Evolutionary conservation across 225 moss, liverwort and hornwort genomes (phyloP), one percentile per base, ranked within the genome.

Genomic region (Pseudisothecium myosuroides): DNA sequence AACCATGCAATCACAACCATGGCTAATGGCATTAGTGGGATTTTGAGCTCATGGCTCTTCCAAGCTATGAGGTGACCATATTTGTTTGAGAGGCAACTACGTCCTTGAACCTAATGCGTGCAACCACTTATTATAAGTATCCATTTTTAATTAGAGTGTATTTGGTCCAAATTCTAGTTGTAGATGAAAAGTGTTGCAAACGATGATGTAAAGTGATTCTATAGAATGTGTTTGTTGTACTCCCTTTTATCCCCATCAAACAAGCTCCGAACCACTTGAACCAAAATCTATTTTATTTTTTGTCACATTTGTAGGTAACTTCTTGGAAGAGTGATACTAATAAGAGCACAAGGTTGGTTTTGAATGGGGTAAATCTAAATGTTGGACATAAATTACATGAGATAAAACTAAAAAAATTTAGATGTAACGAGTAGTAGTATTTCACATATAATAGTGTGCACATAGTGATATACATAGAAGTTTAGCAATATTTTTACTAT

Each of bases 71-170:
- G 1, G 45, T 73, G 29, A 2, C 0, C 28, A 45, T 45, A 43
- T 28, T 45, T 28, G 28, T 5, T 27, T 45, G 27, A 39, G 16
- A 17, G 2, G 8, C 17, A 43, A 28, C 12, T 10, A 16, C 9
- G 1, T 43, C 9, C 3, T 41, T 3, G 1, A 3, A 28, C 28
- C 27, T 43, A 5, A 72, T 26, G 15, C 3, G 0, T 2, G 1
- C 7, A 41, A 1, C 8, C 3, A 39, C 14, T 4, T 0, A 69
- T 14, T 39, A 69, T 7, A 41, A 69, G 5, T 24, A 39, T 39
- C 13, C 39, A 39, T 69, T 39, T n/a, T 21, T 22, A n/a, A 20
- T 22, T 2, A 69, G 0, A 39, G 8, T 41, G 6, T 26, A 1
- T 5, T 14, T 41, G 9, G 41, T 71, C 13, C 8, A 26, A 71